A percentile compares a stretch with the other conserved stretches of the same genome.
Evolutionary conservation across 257 asterid species (phyloP).

Genomic region (Parsonsia alboflavescens): DNA sequence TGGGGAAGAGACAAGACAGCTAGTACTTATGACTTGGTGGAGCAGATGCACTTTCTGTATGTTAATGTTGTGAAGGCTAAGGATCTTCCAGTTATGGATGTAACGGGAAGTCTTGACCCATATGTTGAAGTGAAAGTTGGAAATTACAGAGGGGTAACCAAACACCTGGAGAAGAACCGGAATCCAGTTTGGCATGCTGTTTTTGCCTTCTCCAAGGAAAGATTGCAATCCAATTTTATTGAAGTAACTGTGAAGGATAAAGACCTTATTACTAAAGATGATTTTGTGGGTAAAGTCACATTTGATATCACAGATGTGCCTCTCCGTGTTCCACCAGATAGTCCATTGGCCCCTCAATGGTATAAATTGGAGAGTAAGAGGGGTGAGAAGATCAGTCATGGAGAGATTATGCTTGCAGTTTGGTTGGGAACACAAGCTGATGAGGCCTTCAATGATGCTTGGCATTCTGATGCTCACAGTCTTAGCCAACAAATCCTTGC

Average conservation of each 20-base stretch:
- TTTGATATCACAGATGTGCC: conserved; percentile 72
- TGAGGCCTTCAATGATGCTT: conserved; percentile 82
- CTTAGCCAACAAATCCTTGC: conserved; percentile 50
- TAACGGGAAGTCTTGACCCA: conserved; percentile 79
- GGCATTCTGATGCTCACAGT: conserved; percentile 84
- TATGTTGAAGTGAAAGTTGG: conserved; percentile 89
- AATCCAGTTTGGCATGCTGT: conserved; percentile 62
- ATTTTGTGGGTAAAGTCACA: conserved; percentile 62
- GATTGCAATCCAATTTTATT: conserved; percentile 62
- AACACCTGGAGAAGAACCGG: conserved; percentile 68
- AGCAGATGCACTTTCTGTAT: conserved; percentile 66
- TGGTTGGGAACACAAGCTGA: conserved; percentile 99
- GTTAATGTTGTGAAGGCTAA: conserved; percentile 63
- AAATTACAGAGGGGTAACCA: conserved; percentile 73
- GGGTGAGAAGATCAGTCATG: conserved; percentile 45
- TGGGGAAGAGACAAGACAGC: conserved; percentile 95
- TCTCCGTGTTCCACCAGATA: conserved; percentile 67
- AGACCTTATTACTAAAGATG: conserved; percentile 65
- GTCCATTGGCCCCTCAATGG: conserved; percentile 90
- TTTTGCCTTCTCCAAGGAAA: conserved; percentile 73
- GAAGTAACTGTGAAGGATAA: conserved; percentile 67
- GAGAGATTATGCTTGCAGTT: conserved; percentile 84
- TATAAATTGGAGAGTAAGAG: conserved; percentile 58
- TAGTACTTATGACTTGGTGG: conserved; percentile 88
- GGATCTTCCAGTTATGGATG: conserved; percentile 78